These are phyloP conservation scores for Trichocomaceae sp. DNA, from an alignment of 2,329 filamentous ascomycete genomes.

Conservation along the genomic window DNA sequence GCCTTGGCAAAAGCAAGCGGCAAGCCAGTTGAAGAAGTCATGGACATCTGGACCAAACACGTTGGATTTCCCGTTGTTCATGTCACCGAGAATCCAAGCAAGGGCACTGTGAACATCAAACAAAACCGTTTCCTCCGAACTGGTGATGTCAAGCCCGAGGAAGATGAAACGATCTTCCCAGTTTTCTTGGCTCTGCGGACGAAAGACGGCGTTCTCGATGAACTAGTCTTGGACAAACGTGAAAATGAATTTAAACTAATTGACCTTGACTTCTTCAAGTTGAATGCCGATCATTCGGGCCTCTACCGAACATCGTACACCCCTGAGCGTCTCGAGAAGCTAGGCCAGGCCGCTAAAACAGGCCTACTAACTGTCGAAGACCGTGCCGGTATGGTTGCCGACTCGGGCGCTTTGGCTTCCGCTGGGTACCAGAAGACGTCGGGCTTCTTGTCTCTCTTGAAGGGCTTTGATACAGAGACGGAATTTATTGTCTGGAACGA, in stretches of 20 bases:
- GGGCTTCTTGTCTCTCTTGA: conserved; percentile 74
- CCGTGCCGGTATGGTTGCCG: conserved; percentile 87
- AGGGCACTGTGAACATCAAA: conserved; percentile 74
- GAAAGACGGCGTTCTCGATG: conserved; percentile 73
- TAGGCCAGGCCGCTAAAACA: conserved; percentile 76
- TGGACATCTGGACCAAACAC: conserved; percentile 96
- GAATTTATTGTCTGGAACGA: conserved; percentile 96
- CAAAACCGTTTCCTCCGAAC: conserved; percentile 94
- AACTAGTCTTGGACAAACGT: conserved; percentile 63
- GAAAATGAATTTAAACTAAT: conserved; percentile 72
- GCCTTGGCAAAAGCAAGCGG: conserved; percentile 81
- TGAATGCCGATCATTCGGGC: conserved; percentile 90
- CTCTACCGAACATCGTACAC: conserved; percentile 88
- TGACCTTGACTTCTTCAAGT: conserved; percentile 84
- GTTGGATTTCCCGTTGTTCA: conserved; percentile 88
- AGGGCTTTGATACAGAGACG: conserved; percentile 71
- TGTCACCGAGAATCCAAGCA: conserved; percentile 66
- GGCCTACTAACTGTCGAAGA: conserved; percentile 81
- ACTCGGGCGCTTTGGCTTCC: conserved; percentile 80
- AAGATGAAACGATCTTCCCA: conserved; percentile 81
- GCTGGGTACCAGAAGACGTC: conserved; percentile 94
- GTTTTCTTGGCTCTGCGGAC: conserved; percentile 82
- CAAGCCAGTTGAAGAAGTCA: conserved; percentile 82
- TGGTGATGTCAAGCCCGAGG: conserved; percentile 85
- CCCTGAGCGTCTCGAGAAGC: conserved; percentile 74